These are phyloP conservation scores for Pythium apleroticum DNA, from an alignment of 352 stramenopile species.

Conservation along the genomic window DNA sequence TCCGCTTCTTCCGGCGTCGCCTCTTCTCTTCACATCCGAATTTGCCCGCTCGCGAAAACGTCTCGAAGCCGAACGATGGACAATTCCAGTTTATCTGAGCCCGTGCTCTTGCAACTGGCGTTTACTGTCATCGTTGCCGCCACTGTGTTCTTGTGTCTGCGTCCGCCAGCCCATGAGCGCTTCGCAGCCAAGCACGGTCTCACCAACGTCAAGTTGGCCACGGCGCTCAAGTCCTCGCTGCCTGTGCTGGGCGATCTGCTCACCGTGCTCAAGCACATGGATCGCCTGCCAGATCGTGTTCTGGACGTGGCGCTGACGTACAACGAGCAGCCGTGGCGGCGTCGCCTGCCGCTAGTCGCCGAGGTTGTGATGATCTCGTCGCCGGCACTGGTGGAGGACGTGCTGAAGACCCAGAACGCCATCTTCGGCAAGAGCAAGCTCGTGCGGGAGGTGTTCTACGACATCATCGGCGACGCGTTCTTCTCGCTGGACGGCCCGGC, in stretches of 20 bases:
- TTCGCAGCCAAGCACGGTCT: constrained; percentile 14
- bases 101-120: neutral
- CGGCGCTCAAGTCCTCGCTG: neutral
- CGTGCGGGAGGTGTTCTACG: constrained; percentile 10
- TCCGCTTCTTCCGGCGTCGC: too few relatives aligned
- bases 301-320: constrained; percentile 8
- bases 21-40: too few relatives aligned
- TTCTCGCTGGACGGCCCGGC: constrained; percentile 20
- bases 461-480: constrained; percentile 22
- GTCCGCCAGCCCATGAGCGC: constrained; percentile 3
- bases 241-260: constrained; percentile 4
- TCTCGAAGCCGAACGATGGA: too few relatives aligned
- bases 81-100: too few relatives aligned
- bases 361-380: constrained; percentile 23
- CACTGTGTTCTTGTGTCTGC: constrained; percentile 1
- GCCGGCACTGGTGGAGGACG: constrained; percentile 18
- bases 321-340: constrained; percentile 16
- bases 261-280: neutral
- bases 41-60: too few relatives aligned
- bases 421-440: constrained; percentile 16
- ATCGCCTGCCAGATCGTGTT: constrained; percentile 11
- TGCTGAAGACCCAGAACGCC: constrained; percentile 16
- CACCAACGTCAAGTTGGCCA: constrained; percentile 4
- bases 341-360: constrained; percentile 6
- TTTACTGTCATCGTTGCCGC: neutral